Evolutionary conservation across 1,284 basidiomycete genomes (phyloP).

Genomic region (Sphaerobolus stellatus): DNA sequence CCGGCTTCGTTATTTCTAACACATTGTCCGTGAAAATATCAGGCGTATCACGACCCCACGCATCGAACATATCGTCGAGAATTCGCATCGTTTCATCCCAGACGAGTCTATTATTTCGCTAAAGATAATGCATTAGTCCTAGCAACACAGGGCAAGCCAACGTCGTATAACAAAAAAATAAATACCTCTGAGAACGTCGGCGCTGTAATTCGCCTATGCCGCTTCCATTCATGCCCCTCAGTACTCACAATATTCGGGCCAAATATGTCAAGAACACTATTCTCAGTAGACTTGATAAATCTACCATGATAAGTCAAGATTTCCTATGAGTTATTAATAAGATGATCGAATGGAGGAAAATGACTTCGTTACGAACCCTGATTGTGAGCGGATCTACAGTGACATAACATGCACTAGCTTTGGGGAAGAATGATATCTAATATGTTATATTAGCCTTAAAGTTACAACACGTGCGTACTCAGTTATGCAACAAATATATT

Average conservation of each 20-base stretch:
- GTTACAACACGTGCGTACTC: too few relatives aligned
- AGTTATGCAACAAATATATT: too few relatives aligned
- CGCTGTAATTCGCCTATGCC: slow-evolving; percentile 12
- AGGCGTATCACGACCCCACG: slow-evolving; percentile 33
- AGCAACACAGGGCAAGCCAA: neutral
- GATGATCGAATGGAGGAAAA: too few relatives aligned
- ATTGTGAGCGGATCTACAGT: too few relatives aligned
- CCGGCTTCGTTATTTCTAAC: slow-evolving; percentile 47
- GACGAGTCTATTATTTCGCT: slow-evolving; percentile 51
- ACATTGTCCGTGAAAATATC: slow-evolving; percentile 33
- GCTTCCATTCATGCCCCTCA: slow-evolving; percentile 15
- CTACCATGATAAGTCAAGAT: slow-evolving; percentile 22
- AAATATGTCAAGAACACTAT: slow-evolving; percentile 36
- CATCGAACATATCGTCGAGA: slow-evolving; percentile 41
- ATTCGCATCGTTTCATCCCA: slow-evolving; percentile 53
- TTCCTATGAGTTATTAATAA: too few relatives aligned
- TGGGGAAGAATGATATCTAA: too few relatives aligned
- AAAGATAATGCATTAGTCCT: slow-evolving; percentile 3
- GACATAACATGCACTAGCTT: too few relatives aligned
- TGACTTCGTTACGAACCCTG: too few relatives aligned
- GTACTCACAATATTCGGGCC: slow-evolving; percentile 29
- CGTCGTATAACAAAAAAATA: neutral
- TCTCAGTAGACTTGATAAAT: slow-evolving; percentile 36
- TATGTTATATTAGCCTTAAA: too few relatives aligned
- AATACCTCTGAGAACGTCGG: slow-evolving; percentile 42